Base-by-base conservation (phyloP, 179 eudicot species). In the Beta macrorhiza region DNA sequence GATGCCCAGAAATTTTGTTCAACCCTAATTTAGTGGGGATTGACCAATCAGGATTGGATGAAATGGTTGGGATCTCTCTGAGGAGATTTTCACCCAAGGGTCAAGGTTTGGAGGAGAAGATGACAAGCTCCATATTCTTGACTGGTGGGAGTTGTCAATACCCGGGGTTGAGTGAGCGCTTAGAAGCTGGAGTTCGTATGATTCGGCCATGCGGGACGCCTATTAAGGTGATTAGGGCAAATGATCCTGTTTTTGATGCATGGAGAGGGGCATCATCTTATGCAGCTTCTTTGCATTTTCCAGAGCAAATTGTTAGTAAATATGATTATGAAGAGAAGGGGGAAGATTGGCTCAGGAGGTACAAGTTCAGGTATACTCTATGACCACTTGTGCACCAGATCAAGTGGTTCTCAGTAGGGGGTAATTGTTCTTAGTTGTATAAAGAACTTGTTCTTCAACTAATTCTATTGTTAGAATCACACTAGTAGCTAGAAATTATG, bases 231-330 rank as follows among this genome's bases (percentile, higher is more conserved):
- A 29, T 88, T n/a, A 78, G 81, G 84, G 93, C 99, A 59, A 83
- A 82, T 1, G 93, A 96, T 82, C 92, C 98, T 0, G 84, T 91
- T 70, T 87, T 83, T 22, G 99, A 96, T 86, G 98, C 99, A 9
- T 96, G 99, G 99, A 92, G 98, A 69, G 99, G 99, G 29, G 99
- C 98, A 22, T 81, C 99, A 81, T 78, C 84, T 1, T 96, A 89
- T 87, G 99, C 98, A 53, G 84, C 93, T 67, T 80, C 96, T 12
- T 49, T 77, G 81, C 87, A 84, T n/a, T 96, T 96, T 80, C 84
- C 81, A 0, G 86, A 80, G 79, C 97, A 90, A 64, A 90, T 91
- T 17, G 90, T 96, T 58, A 90, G 78, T 71, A 89, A 83, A 86
- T 82, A 78, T 90, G 99, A 96, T 85, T 96, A 93, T 81, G 87